These are phyloP conservation scores for Pythium brachiatum DNA, from an alignment of 352 stramenopile genomes.

Conservation along the genomic window DNA sequence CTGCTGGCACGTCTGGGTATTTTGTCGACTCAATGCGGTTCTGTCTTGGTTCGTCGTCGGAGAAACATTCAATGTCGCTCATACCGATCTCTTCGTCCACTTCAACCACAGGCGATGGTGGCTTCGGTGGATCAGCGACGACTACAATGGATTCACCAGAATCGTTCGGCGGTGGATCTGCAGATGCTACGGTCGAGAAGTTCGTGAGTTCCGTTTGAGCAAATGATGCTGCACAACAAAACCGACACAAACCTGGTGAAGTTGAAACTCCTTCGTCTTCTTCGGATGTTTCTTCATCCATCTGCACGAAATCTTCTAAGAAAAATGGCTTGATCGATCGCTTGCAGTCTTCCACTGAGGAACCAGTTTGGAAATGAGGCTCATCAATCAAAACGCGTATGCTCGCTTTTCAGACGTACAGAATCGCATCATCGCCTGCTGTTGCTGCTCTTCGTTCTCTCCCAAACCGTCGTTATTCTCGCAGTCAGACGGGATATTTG, in stretches of 20 bases:
- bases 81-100: not conserved
- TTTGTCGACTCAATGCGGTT: too few species aligned
- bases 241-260: not conserved
- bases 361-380: not conserved
- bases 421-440: slow-evolving; percentile 4
- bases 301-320: slow-evolving; percentile 31
- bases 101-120: not conserved
- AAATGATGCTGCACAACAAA: too few species aligned
- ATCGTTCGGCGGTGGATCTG: too few species aligned
- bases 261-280: not conserved
- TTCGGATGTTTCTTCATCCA: slow-evolving; percentile 9
- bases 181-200: too few species aligned
- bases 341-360: slow-evolving; percentile 26
- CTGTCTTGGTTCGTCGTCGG: not conserved
- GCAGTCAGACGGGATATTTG: not conserved
- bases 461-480: not conserved
- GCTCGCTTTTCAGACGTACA: slow-evolving; percentile 5
- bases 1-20: not conserved
- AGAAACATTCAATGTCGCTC: not conserved
- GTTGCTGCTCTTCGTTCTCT: not conserved
- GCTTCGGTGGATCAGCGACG: not conserved
- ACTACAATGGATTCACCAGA: too few species aligned
- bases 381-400: not conserved
- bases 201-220: too few species aligned
- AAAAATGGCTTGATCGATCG: slow-evolving; percentile 39